Percentiles rank a stretch among this genome's conserved stretches.
Evolutionary conservation across 768 basidiomycete genomes (phyloP).

Genomic region (Chlorophyllum brunneum): DNA sequence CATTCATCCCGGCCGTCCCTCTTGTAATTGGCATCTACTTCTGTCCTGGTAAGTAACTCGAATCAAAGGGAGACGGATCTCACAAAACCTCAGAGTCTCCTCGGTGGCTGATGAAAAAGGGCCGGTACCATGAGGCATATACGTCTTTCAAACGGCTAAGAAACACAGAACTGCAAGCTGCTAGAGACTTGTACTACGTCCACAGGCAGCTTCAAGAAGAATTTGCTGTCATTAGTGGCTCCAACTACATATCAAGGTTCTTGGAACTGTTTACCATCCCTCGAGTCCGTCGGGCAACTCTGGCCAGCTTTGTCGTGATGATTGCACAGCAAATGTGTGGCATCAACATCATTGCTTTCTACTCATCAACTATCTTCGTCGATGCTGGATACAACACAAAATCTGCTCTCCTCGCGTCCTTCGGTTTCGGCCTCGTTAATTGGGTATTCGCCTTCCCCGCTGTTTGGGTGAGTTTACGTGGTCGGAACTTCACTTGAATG

Average conservation of each 20-base stretch:
- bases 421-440: slow-evolving; percentile 66
- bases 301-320: slow-evolving; percentile 51
- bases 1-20: slow-evolving; percentile 57
- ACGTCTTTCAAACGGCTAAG: slow-evolving; percentile 64
- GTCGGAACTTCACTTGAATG: slow-evolving; percentile 13
- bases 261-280: slow-evolving; percentile 73
- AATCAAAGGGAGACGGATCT: too few species aligned
- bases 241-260: slow-evolving; percentile 46
- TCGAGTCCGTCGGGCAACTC: slow-evolving; percentile 49
- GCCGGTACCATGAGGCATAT: slow-evolving; percentile 66
- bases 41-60: too few species aligned
- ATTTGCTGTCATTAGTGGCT: slow-evolving; percentile 48
- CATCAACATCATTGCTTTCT: slow-evolving; percentile 78
- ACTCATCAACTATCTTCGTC: slow-evolving; percentile 73
- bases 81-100: too few species aligned
- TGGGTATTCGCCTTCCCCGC: slow-evolving; percentile 67
- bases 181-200: slow-evolving; percentile 75
- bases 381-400: slow-evolving; percentile 48
- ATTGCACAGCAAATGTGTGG: slow-evolving; percentile 84
- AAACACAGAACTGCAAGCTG: slow-evolving; percentile 68
- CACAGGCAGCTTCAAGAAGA: slow-evolving; percentile 70
- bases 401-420: slow-evolving; percentile 63
- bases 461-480: slow-evolving; percentile 39
- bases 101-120: slow-evolving; percentile 82
- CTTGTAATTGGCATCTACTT: slow-evolving; percentile 45